Base-by-base conservation (phyloP, 2,329 filamentous ascomycete species). In the Microascus cirrosus region DNA sequence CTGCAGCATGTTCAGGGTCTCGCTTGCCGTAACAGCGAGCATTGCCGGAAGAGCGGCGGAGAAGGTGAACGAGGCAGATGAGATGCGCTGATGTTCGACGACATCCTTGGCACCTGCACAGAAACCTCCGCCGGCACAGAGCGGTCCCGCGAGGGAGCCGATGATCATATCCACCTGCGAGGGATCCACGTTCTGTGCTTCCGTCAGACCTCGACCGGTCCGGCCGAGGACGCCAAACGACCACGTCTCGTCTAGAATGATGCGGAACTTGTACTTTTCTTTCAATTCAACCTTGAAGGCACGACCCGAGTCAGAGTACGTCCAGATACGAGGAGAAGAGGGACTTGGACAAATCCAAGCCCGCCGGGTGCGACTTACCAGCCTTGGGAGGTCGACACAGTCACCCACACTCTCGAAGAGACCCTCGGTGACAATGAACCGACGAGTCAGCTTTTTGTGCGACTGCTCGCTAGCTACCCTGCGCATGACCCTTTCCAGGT, bases 211-310 rank as follows among this genome's bases (percentile, higher is more conserved):
- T 56, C 91, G 86, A 22, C 94, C 95, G 28, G 90, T 96, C 61
- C 91, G 83, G 54, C 94, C 94, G 5, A 99, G 81, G 20, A 97
- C 89, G 60, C 93, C 95, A 69, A 97, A 99, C 1, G 92, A 96
- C 87, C 90, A 95, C 1, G 92, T 96, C 76, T 99, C 94, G 70
- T 99, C 94, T 42, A 99, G 84, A 63, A 97, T 95, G 59, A 99
- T 83, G 65, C 94, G 90, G 77, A 97, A 99, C 75, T 96, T 99
- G 81, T 97, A 96, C 70, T 88, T 89, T 64, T 92, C 85, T 74
- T 96, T 96, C 64, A 99, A 79, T 69, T 96, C 93, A 62, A 97
- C 59, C 61, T 62, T 36, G 34, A 8, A 45, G 12, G 13, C 18
- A 45, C 28, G 28, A 32, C 15, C 39, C 39, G 39, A n/a, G 39